Conservation (phyloP, 306 rosid genomes). For the Astragalus glycyphyllos region DNA sequence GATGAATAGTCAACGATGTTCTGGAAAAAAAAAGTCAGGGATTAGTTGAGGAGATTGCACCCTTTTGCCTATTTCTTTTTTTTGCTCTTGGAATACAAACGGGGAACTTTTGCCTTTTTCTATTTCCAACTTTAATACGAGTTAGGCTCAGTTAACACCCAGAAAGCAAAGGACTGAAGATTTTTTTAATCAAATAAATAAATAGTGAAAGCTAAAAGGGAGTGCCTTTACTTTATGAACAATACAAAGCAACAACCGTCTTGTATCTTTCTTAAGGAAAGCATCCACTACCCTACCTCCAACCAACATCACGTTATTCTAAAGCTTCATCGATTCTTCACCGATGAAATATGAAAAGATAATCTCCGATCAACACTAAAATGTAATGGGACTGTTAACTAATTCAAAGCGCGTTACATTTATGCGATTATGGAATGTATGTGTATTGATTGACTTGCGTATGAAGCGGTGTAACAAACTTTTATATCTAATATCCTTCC, state of each 20-base stretch:
- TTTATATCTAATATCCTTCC: no score
- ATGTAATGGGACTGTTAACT: no score
- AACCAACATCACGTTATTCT: constrained; percentile 39
- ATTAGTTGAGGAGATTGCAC: neutral
- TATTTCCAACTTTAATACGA: neutral
- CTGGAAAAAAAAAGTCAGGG: no score
- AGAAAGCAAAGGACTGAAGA: neutral
- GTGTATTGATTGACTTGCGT: no score
- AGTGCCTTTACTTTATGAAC: constrained; percentile 33
- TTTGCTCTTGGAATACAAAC: no score
- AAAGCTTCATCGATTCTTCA: constrained; percentile 17
- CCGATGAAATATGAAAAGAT: neutral
- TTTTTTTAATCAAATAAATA: neutral
- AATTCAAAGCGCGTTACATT: no score
- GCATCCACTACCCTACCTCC: constrained; percentile 32
- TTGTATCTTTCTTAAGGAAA: constrained; percentile 34
- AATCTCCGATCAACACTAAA: no score
- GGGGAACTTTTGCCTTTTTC: neutral
- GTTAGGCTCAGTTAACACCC: neutral
- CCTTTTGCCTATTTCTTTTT: neutral
- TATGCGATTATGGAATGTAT: no score
- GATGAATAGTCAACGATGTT: no score
- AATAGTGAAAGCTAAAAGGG: constrained; percentile 14
- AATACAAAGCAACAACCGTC: neutral
- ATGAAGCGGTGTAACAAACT: no score